Evolutionary conservation across 1,284 basidiomycete genomes (phyloP), one percentile per base, ranked within the genome.

Genomic region (Nidula niveotomentosa): DNA sequence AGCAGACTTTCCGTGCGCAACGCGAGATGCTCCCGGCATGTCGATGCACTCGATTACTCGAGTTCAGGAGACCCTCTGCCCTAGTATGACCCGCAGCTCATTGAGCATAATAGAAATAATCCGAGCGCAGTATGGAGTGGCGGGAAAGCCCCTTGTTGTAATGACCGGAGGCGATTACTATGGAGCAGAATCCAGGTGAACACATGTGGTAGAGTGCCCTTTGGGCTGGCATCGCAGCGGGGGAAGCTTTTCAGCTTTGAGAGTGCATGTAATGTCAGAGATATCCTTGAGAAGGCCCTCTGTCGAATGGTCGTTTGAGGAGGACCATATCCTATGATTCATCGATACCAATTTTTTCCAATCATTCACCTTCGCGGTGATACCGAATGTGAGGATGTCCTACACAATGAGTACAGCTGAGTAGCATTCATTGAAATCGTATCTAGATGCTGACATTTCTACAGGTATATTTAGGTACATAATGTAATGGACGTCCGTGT

Each of bases 161-260:
- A 60, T 61, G 62, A 60, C 58, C 56, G 58, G 53, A 52, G 62
- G 46, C 53, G 46, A 35, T 46, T 52, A 41, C 57, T 54, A 54
- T 43, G 59, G 62, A 62, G 62, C 59, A 62, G 56, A 56, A 59
- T 39, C 30, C 39, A 53, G 41, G 56, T 43, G 55, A 60, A 57
- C 53, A 49, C 53, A 52, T 48, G 37, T 23, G 52, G 55, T 53
- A 51, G 53, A 17, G 55, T 54, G 57, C 50, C 53, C 53, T 57
- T 12, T 52, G 36, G 51, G 56, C 56, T 60, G 41, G 58, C 41
- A 47, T 48, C 48, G 53, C 51, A 47, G 60, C 56, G 58, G 61
- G 63, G 63, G 63, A 58, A 60, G 56, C 50, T 50, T 17, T 48
- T 36, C 35, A 36, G 55, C 60, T 59, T 62, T 62, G 63, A 65